A percentile compares a stretch with the other conserved stretches of the same genome.
Evolutionary conservation across 2,329 filamentous ascomycete genomes (phyloP).

Genomic region (Macrophomina tecta): DNA sequence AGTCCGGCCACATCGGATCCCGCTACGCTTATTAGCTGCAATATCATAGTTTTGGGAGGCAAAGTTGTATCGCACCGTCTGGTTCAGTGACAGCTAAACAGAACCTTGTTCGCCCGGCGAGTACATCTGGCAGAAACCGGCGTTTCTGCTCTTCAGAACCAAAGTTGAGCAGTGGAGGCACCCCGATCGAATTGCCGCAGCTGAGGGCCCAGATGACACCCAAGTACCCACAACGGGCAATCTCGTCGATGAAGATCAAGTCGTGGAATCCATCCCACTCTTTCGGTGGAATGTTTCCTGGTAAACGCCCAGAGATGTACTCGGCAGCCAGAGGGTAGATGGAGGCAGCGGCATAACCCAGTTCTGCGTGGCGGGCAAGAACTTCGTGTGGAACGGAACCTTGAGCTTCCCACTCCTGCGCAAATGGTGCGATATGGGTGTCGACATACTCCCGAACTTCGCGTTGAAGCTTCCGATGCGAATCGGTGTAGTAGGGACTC

Average conservation of each 20-base stretch:
- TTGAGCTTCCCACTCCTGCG: conserved; percentile 38
- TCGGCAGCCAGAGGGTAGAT: conserved; percentile 23
- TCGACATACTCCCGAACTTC: conserved; percentile 3
- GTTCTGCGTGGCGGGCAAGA: conserved; percentile 37
- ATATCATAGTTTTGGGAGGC: neutral
- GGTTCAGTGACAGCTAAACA: conserved; percentile 42
- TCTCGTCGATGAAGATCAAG: conserved; percentile 44
- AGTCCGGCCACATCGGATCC: conserved; percentile 39
- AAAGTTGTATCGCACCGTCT: neutral
- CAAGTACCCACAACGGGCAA: conserved; percentile 39
- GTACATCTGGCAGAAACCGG: conserved; percentile 39
- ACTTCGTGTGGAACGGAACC: conserved; percentile 37
- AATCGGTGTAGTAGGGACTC: conserved; percentile 4
- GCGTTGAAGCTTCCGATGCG: neutral
- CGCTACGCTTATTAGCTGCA: neutral
- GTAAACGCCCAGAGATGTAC: conserved; percentile 25
- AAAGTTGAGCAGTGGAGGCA: conserved; percentile 37
- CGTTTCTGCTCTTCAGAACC: conserved; percentile 32
- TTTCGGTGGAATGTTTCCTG: conserved; percentile 20
- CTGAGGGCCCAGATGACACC: conserved; percentile 32
- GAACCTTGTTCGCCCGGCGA: conserved; percentile 39
- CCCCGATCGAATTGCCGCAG: conserved; percentile 40
- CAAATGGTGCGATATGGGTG: conserved; percentile 37
- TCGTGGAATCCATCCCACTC: conserved; percentile 49
- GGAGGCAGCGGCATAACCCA: conserved; percentile 25